Evolutionary conservation across 1,284 basidiomycete species (phyloP), one percentile per base, ranked within the genome.

Genomic region (Kwoniella shivajii): DNA sequence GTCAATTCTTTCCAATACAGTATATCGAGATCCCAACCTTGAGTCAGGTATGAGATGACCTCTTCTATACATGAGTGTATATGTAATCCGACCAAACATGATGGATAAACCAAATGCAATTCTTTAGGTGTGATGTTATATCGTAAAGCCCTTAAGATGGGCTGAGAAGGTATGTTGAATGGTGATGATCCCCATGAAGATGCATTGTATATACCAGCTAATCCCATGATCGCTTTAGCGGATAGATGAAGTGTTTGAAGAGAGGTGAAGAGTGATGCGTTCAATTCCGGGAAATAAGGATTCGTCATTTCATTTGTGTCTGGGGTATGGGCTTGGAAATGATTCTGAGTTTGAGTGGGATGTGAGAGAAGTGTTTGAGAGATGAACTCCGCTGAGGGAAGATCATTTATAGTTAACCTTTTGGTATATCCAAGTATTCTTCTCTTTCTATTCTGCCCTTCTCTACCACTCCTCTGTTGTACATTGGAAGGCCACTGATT

Each of bases 51-150:
- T 3, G 33, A 7, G 2, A 46, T 38, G 20, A 53, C 51, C 24
- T 53, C 51, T 53, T 53, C 51, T 6, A 53, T 46, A 36, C 51
- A 53, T 13, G 42, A 44, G 22, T 53, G 51, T 20, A 53, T 37
- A 27, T 53, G 51, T 26, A 53, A 6, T 6, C 42, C 26, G 3
- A 53, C 18, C 30, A 36, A 16, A 20, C 34, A 22, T 18, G 18
- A 16, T 0, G 51, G 51, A 50, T 50, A 50, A 24, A 30, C 36
- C 1, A 43, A 36, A 3, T 38, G 24, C 2, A 53, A 11, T 18
- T 34, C 22, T 31, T 38, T 37, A n/a, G 51, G 51, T 9, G 22
- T 26, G 9, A 53, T 11, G 18, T 53, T 20, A 31, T 53, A 34
- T 24, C 27, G 26, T 2, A 53, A 18, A 10, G 51, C 29, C 11